Evolutionary conservation across 768 basidiomycete species (phyloP), one percentile per base, ranked within the genome.

Genomic region (Chalciporus pseudorubinellus): DNA sequence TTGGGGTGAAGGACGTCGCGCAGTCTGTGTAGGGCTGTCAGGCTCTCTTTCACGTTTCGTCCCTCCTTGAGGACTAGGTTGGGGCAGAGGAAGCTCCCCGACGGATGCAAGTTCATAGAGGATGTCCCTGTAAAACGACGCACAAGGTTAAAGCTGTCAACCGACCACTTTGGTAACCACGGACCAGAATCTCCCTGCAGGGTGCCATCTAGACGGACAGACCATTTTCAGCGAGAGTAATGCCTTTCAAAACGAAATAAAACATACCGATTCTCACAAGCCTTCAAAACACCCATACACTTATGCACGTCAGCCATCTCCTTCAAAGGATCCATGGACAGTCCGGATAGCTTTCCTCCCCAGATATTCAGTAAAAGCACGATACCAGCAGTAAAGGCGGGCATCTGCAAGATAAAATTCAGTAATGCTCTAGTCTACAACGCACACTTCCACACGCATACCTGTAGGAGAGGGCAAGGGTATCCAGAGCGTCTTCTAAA

Each of bases 21-120:
- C 22, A 29, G 56, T 14, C 14, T 60, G 48, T 0, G 55, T 42
- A 4, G 81, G 75, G 54, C 74, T 77, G 48, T 85, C 83, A 2
- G 78, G 70, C 48, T 81, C 82, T 29, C 85, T 73, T 43, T 83
- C 84, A 16, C 87, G 83, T 53, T 89, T 89, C 56, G 79, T 75
- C 16, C 66, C 34, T 36, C 34, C 70, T 0, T 68, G 59, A 6
- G 83, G 81, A 45, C 78, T 81, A 0, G 75, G 61, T 44, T 78
- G 74, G 1, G 87, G 87, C 5, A 88, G 72, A 0, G 85, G 87
- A 1, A 89, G 73, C 19, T 88, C 84, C 3, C 87, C 85, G 4
- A 83, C 85, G 0, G 77, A 83, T 5, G 87, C 84, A 1, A 89
- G 72, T 56, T 89, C 85, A 56, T 81, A 87, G 18, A 89, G 68